These are phyloP conservation scores for Cystobasidiopsis lactophilus DNA, from an alignment of 768 basidiomycete genomes.

Conservation along the genomic window DNA sequence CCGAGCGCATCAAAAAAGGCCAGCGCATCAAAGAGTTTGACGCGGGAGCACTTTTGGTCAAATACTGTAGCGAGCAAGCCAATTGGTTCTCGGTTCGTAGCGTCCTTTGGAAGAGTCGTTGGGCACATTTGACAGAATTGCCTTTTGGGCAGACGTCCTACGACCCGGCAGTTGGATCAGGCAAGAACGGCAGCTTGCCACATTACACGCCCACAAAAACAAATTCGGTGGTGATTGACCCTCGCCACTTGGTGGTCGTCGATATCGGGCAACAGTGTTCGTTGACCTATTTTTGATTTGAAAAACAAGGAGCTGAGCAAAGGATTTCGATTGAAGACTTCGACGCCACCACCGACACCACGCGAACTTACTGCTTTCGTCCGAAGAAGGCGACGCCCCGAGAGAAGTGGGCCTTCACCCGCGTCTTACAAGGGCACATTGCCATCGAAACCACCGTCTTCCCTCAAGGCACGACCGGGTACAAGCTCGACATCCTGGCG, in stretches of 20 bases:
- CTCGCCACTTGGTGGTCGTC: not conserved
- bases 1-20: constrained; percentile 41
- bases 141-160: not conserved
- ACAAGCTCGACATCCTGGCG: constrained; percentile 14
- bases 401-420: constrained; percentile 62
- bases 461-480: constrained; percentile 68
- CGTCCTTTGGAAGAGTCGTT: too few species aligned
- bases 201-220: not conserved
- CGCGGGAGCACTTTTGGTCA: constrained; percentile 59
- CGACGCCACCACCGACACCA: constrained; percentile 14
- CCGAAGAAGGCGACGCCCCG: not conserved
- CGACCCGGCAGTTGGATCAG: not conserved
- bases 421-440: constrained; percentile 93
- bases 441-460: constrained; percentile 76
- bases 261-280: constrained; percentile 1
- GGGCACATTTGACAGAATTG: too few species aligned
- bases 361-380: constrained; percentile 7
- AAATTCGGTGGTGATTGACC: not conserved
- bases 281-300: not conserved
- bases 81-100: not conserved
- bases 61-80: constrained; percentile 35
- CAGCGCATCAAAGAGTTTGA: constrained; percentile 70
- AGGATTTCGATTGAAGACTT: constrained; percentile 19
- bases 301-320: not conserved
- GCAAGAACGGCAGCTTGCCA: not conserved